Base-by-base conservation (phyloP, 495 filamentous ascomycete species). In the Bacidia gigantensis region DNA sequence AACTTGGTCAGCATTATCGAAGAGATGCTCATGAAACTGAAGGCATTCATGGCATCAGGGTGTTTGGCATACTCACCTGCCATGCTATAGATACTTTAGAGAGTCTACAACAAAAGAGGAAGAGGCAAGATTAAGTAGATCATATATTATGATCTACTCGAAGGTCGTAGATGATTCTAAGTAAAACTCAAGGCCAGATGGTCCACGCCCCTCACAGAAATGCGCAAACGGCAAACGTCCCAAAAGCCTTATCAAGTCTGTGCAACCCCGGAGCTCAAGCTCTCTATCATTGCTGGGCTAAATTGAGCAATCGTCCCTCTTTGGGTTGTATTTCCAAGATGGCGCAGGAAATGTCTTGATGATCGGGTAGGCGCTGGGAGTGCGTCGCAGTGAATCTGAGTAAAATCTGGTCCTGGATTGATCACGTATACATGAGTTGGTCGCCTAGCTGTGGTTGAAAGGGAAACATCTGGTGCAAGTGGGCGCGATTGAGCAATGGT, bases 121-220 rank as follows among this genome's bases (percentile, higher is more conserved):
- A 50, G 0, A 26, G 32, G 32, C 7, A 50, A 35, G 26, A 18
- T 17, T 50, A 18, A 12, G 17, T n/a, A 12, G 25, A 38, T 35
- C 32, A 50, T 32, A 50, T 50, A 26, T 25, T 50, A 35, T 29
- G 47, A 43, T 40, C 26, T 51, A 49, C 49, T 51, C 35, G 32
- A 53, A 55, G 54, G 50, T 51, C 47, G 49, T 49, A 51, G 56
- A 43, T 58, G 53, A 50, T 51, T 51, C 52, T 54, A 55, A 48
- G 49, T 58, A 53, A 29, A 50, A 24, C 39, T 58, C 39, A 50
- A 42, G 26, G 21, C 20, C 29, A 20, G 52, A 41, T 46, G 41
- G 53, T 56, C 50, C 52, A 55, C 46, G 53, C 54, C 22, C 32
- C 24, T 39, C 52, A 32, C 24, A 51, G 56, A 42, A 38, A 54